Evolutionary conservation across 2,329 filamentous ascomycete genomes (phyloP).

Genomic region (Aureobasidium lini): DNA sequence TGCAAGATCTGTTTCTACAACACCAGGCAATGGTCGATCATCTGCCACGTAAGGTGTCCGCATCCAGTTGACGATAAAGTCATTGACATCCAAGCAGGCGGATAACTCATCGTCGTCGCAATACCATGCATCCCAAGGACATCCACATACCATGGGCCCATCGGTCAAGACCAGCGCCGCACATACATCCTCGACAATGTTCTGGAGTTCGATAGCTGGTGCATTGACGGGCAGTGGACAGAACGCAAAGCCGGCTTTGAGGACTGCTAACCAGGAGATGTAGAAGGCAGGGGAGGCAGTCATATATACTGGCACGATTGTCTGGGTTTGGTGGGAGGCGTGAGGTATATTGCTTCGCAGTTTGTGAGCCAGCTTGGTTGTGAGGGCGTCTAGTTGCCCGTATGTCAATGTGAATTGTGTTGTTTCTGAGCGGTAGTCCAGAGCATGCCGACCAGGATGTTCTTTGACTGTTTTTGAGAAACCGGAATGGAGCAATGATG

Average conservation of each 20-base stretch:
- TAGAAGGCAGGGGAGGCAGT: not conserved
- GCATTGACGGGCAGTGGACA: not conserved
- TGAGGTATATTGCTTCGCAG: not conserved
- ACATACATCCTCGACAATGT: not conserved
- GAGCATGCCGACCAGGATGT: not conserved
- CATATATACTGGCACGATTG: not conserved
- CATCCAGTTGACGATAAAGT: not conserved
- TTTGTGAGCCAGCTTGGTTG: not conserved
- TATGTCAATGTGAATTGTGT: not conserved
- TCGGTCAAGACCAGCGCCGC: not conserved
- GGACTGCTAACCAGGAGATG: not conserved
- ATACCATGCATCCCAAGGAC: slow-evolving; percentile 2
- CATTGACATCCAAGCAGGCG: not conserved
- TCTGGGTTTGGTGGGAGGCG: not conserved
- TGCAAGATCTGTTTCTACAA: not conserved
- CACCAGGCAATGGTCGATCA: not conserved
- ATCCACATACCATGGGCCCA: not conserved
- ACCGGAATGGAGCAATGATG: not conserved
- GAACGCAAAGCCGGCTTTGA: not conserved
- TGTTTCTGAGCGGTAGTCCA: not conserved
- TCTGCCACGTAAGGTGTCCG: not conserved
- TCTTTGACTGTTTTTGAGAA: not conserved
- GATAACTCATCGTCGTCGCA: not conserved
- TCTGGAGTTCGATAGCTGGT: not conserved
- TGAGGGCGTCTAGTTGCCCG: not conserved